Conservation (phyloP, 2,329 filamentous ascomycete genomes). For the Dactylellina sp. region DNA sequence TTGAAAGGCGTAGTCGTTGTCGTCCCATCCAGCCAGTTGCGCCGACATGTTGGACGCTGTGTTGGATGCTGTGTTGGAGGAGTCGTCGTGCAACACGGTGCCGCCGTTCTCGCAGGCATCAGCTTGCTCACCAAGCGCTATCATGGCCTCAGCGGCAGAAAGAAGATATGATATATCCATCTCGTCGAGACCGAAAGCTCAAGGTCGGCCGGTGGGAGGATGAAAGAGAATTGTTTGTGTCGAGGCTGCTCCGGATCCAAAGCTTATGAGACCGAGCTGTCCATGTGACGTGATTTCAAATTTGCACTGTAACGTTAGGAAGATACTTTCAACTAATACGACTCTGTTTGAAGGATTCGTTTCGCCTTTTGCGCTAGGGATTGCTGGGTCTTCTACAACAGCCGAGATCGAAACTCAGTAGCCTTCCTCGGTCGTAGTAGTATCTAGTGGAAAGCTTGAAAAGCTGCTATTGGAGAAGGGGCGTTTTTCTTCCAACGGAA, state of each 20-base stretch:
- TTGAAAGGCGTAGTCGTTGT: background rate
- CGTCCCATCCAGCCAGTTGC: background rate
- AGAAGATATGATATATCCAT: conserved; percentile 23
- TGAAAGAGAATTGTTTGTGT: background rate
- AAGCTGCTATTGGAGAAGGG: too few species aligned
- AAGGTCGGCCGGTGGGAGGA: background rate
- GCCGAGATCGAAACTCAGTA: background rate
- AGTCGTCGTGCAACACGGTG: conserved; percentile 7
- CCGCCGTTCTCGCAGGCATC: background rate
- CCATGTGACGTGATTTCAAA: conserved; percentile 13
- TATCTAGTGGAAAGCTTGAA: too few species aligned
- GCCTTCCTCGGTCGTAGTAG: conserved; percentile 7
- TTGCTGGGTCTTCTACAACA: too few species aligned
- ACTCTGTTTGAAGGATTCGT: too few species aligned
- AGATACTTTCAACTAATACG: background rate
- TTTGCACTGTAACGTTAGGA: background rate
- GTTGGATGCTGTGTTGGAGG: conserved; percentile 15
- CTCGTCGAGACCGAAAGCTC: background rate
- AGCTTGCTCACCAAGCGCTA: background rate
- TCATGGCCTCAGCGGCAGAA: conserved; percentile 2
- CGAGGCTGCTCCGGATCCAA: background rate
- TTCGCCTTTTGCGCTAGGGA: too few species aligned
- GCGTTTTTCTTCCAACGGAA: too few species aligned
- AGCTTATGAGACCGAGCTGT: conserved; percentile 16
- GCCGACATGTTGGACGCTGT: background rate